Percentiles rank a stretch among this genome's conserved stretches.
phyloP scores from a whole-genome alignment of 2,329 filamentous ascomycete genomes.

The Capronia coronata region DNA sequence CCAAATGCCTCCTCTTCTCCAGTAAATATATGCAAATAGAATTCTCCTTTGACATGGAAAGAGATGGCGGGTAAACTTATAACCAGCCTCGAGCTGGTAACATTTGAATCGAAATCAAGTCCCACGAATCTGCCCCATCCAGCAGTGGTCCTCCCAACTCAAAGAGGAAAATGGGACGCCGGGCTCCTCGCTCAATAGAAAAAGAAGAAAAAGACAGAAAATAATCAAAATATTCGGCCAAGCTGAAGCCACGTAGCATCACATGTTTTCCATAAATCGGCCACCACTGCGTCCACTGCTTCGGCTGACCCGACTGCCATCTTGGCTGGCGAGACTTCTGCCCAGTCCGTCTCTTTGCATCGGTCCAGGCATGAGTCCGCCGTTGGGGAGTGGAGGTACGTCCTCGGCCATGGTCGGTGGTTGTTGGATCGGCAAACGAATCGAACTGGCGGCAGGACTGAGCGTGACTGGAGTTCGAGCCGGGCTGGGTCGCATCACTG shows the following conservation, averaged over 20 bases:
- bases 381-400: constrained; percentile 30
- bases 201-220: background rate
- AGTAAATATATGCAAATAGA: too few species aligned
- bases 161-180: background rate
- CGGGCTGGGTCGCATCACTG: constrained; percentile 39
- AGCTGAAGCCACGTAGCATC: constrained; percentile 1
- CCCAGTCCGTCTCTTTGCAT: constrained; percentile 37
- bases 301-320: constrained; percentile 37
- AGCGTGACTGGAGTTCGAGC: constrained; percentile 40
- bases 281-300: constrained; percentile 31
- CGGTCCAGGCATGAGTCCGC: constrained; percentile 27
- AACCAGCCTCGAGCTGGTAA: too few species aligned
- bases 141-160: too few species aligned
- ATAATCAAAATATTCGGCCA: background rate
- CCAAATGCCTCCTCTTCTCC: too few species aligned
- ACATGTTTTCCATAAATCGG: constrained; percentile 38
- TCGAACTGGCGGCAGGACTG: constrained; percentile 30
- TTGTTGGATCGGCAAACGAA: constrained; percentile 24
- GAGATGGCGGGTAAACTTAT: too few species aligned
- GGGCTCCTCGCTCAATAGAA: background rate
- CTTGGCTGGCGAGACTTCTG: constrained; percentile 38
- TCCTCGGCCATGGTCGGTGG: constrained; percentile 24
- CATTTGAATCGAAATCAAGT: too few species aligned
- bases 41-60: too few species aligned
- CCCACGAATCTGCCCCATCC: too few species aligned